These are phyloP conservation scores for Pseudozyma hubeiensis DNA, from an alignment of 1,284 basidiomycete species.

Conservation along the genomic window DNA sequence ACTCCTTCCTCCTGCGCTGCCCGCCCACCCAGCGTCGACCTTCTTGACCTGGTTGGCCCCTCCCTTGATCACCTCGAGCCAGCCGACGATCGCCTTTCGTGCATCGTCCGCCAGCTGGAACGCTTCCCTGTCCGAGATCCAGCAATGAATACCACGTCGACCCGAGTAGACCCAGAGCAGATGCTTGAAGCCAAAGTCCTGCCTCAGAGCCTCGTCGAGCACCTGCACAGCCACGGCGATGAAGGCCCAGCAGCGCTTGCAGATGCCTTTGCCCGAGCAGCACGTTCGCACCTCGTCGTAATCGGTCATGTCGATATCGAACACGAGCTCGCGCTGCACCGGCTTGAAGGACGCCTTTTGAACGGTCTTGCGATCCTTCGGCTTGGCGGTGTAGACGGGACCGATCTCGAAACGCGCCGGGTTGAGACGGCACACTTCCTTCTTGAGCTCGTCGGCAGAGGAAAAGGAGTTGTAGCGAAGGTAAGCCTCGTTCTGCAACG, in stretches of 20 bases:
- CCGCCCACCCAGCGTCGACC: constrained; percentile 75
- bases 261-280: constrained; percentile 91
- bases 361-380: constrained; percentile 88
- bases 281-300: constrained; percentile 97
- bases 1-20: constrained; percentile 74
- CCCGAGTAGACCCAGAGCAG: constrained; percentile 99
- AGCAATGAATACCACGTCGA: constrained; percentile 96
- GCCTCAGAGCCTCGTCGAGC: constrained; percentile 81
- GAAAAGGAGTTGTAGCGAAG: constrained; percentile 91
- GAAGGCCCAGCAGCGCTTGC: constrained; percentile 92
- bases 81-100: constrained; percentile 84
- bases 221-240: constrained; percentile 92
- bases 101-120: constrained; percentile 91
- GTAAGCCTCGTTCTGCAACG: constrained; percentile 89
- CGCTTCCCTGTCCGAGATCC: constrained; percentile 92
- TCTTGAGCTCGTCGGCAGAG: constrained; percentile 88
- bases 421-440: constrained; percentile 73
- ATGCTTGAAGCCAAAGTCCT: constrained; percentile 81
- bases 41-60: constrained; percentile 86
- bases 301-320: constrained; percentile 99
- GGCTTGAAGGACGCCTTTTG: constrained; percentile 82
- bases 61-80: constrained; percentile 83
- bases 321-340: constrained; percentile 89
- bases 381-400: constrained; percentile 90
- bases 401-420: constrained; percentile 90